Conservation (phyloP, 2,329 filamentous ascomycete genomes). For the Xylaria sp. region DNA sequence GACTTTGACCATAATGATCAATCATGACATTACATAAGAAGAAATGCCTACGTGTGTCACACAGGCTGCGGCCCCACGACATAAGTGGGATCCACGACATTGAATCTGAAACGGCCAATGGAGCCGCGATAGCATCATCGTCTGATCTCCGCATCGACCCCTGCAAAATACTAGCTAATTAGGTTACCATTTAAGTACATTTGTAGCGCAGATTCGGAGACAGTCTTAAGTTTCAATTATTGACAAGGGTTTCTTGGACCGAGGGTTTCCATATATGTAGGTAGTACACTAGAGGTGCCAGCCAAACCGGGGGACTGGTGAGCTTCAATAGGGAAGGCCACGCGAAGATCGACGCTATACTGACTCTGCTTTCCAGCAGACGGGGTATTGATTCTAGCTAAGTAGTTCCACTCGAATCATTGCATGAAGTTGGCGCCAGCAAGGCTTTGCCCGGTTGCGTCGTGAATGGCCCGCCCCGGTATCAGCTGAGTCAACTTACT, state of each 20-base stretch:
- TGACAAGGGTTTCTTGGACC: slow-evolving; percentile 11
- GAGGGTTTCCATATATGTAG: too few species aligned
- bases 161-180: slow-evolving; percentile 22
- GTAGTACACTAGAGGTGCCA: slow-evolving; percentile 14
- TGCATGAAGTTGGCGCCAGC: slow-evolving; percentile 26
- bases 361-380: neutral
- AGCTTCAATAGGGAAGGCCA: slow-evolving; percentile 16
- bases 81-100: slow-evolving; percentile 25
- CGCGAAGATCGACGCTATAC: neutral
- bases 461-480: slow-evolving; percentile 4
- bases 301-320: slow-evolving; percentile 20
- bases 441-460: slow-evolving; percentile 15
- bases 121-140: slow-evolving; percentile 36
- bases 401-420: slow-evolving; percentile 3
- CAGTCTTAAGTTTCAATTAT: slow-evolving; percentile 33
- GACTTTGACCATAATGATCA: neutral
- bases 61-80: slow-evolving; percentile 23
- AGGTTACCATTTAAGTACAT: slow-evolving; percentile 22
- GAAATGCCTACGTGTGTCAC: too few species aligned
- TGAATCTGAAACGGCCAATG: slow-evolving; percentile 43
- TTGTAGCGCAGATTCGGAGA: slow-evolving; percentile 17
- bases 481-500: slow-evolving; percentile 13
- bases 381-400: neutral
- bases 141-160: slow-evolving; percentile 35
- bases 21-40: neutral